Evolutionary conservation across 2,329 filamentous ascomycete species (phyloP).

Genomic region (Chalara sp.): DNA sequence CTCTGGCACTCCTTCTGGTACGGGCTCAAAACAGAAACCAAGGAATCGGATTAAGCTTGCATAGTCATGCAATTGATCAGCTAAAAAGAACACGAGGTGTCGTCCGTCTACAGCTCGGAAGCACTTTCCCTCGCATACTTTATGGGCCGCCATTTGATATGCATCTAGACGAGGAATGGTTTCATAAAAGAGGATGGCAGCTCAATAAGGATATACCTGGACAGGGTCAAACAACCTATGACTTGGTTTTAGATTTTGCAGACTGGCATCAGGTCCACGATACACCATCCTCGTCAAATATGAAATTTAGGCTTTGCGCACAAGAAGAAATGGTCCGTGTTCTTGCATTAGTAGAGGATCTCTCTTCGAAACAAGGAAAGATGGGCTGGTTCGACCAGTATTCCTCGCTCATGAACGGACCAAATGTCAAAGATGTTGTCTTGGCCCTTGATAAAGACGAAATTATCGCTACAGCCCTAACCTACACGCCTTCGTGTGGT

Average conservation of each 20-base stretch:
- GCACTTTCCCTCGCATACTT: constrained; percentile 50
- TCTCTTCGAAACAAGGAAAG: constrained; percentile 38
- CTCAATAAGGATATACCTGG: constrained; percentile 38
- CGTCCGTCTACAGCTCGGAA: constrained; percentile 48
- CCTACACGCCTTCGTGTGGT: constrained; percentile 41
- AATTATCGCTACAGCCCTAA: constrained; percentile 47
- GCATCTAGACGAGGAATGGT: constrained; percentile 39
- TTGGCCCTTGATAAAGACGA: constrained; percentile 41
- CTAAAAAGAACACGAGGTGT: constrained; percentile 45
- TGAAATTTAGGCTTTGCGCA: constrained; percentile 24
- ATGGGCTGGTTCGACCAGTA: constrained; percentile 57
- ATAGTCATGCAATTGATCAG: constrained; percentile 42
- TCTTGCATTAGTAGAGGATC: constrained; percentile 42
- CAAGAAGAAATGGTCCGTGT: constrained; percentile 39
- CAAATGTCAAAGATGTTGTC: constrained; percentile 45
- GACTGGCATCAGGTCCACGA: constrained; percentile 34
- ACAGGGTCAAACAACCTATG: constrained; percentile 42
- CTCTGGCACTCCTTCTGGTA: constrained; percentile 47
- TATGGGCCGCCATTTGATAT: constrained; percentile 44
- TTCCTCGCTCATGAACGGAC: constrained; percentile 40
- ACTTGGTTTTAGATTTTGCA: constrained; percentile 47
- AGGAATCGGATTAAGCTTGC: constrained; percentile 47
- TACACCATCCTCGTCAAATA: constrained; percentile 35
- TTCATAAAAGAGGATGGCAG: constrained; percentile 46
- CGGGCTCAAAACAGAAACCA: constrained; percentile 38